Percentiles rank a stretch among this genome's conserved stretches.
Evolutionary conservation across 129 eudicot species (phyloP).

Genomic region (Flaveria brownii): DNA sequence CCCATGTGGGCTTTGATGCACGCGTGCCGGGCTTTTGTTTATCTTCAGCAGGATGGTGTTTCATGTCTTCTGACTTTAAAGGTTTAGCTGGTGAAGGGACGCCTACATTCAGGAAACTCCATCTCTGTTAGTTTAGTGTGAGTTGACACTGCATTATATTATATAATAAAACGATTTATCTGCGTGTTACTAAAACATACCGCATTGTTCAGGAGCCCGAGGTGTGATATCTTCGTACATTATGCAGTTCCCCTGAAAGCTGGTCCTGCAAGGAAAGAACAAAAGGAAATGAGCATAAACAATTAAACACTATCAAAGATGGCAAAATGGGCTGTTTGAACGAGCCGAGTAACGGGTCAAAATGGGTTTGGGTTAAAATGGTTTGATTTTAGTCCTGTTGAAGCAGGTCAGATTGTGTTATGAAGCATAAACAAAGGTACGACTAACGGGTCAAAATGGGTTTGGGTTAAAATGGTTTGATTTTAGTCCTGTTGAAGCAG

Average conservation of each 20-base stretch:
- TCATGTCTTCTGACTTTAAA: slow-evolving; percentile 38
- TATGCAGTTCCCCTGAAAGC: slow-evolving; percentile 94
- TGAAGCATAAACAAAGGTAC: slow-evolving; percentile 37
- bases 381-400: not conserved
- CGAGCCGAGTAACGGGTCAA: not conserved
- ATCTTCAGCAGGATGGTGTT: slow-evolving; percentile 50
- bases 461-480: not conserved
- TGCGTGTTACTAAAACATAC: slow-evolving; percentile 38
- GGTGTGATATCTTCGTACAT: slow-evolving; percentile 60
- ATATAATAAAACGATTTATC: not conserved
- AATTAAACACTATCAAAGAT: not conserved
- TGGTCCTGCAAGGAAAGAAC: slow-evolving; percentile 44
- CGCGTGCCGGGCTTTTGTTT: slow-evolving; percentile 34
- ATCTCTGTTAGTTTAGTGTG: not conserved
- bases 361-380: not conserved
- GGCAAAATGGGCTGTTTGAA: not conserved
- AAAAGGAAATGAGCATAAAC: slow-evolving; percentile 5
- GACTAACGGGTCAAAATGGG: not conserved
- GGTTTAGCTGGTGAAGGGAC: slow-evolving; percentile 39
- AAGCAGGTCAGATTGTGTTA: not conserved
- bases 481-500: not conserved
- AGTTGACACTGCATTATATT: not conserved
- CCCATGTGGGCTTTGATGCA: slow-evolving; percentile 65
- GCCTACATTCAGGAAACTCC: slow-evolving; percentile 37
- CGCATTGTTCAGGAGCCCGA: slow-evolving; percentile 69